Conservation (phyloP, 1,139 yeast genomes). For the Kurtzmaniella quercitrusa region DNA sequence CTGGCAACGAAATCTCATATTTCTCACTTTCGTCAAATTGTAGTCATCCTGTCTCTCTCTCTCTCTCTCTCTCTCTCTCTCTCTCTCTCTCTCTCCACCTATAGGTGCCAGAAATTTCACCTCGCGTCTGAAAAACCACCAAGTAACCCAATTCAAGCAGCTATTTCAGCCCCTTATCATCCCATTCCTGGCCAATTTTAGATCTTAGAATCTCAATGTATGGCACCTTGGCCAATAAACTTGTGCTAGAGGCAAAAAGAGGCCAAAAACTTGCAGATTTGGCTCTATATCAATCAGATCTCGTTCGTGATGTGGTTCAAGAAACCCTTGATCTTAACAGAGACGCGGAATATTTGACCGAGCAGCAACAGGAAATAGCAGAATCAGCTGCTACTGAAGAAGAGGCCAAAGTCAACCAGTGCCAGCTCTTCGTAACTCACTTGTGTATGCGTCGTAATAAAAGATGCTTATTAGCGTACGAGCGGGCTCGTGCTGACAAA, state of each 20-base stretch:
- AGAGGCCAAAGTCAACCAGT: slow-evolving; percentile 49
- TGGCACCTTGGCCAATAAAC: slow-evolving; percentile 82
- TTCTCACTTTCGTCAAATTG: neutral
- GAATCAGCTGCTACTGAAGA: slow-evolving; percentile 25
- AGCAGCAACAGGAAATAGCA: slow-evolving; percentile 17
- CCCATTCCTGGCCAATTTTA: no score
- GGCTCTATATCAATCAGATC: slow-evolving; percentile 71
- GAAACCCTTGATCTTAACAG: slow-evolving; percentile 57
- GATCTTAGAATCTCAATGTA: no score
- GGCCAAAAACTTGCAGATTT: slow-evolving; percentile 61
- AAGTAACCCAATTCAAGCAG: no score
- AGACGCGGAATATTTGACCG: slow-evolving; percentile 40
- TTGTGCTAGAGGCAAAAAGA: slow-evolving; percentile 80
- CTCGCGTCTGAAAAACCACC: neutral
- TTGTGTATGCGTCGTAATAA: slow-evolving; percentile 83
- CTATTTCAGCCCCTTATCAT: no score
- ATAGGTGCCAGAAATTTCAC: neutral
- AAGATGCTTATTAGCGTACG: slow-evolving; percentile 82
- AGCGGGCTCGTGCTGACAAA: slow-evolving; percentile 63
- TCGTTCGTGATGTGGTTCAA: slow-evolving; percentile 61
- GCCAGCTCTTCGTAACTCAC: slow-evolving; percentile 78
- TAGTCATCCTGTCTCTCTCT: no score
- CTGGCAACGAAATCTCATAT: no score
- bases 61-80: no score
- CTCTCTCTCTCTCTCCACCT: neutral